Evolutionary conservation across 495 filamentous ascomycete species (phyloP).

Genomic region (Penicillium coffeae): DNA sequence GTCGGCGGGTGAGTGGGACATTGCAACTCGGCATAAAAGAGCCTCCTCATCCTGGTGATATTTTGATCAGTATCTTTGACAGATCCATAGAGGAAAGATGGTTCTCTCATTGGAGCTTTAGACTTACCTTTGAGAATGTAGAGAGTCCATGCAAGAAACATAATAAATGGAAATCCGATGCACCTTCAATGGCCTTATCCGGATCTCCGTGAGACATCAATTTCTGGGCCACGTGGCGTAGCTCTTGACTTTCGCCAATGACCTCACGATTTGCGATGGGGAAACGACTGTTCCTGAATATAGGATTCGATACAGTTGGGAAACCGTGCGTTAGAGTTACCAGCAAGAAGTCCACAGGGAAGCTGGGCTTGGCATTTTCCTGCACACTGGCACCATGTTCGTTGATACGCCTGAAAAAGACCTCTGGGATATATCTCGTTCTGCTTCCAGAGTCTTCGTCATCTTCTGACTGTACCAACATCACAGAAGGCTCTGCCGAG

Average conservation of each 20-base stretch:
- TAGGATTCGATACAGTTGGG: constrained; percentile 69
- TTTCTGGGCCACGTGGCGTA: constrained; percentile 56
- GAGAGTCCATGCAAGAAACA: constrained; percentile 77
- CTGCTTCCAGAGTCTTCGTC: constrained; percentile 66
- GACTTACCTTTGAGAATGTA: constrained; percentile 75
- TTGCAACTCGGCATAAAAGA: constrained; percentile 79
- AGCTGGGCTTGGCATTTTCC: constrained; percentile 93
- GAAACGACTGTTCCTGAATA: constrained; percentile 69
- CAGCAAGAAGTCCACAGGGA: constrained; percentile 93
- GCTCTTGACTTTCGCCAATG: constrained; percentile 78
- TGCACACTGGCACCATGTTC: constrained; percentile 95
- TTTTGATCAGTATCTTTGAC: not conserved
- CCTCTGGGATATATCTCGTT: constrained; percentile 90
- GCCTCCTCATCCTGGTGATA: constrained; percentile 76
- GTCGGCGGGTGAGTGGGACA: constrained; percentile 69
- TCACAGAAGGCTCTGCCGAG: constrained; percentile 84
- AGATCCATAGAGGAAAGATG: no score
- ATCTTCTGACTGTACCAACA: constrained; percentile 93
- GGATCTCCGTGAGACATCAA: constrained; percentile 58
- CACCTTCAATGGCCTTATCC: constrained; percentile 57
- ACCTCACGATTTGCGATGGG: constrained; percentile 86
- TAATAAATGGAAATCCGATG: constrained; percentile 92
- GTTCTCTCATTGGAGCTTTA: no score
- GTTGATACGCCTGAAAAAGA: constrained; percentile 93
- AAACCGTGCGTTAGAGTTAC: constrained; percentile 97